Conservation (phyloP, 305 asterid species). For the Fraxinus greggii region DNA sequence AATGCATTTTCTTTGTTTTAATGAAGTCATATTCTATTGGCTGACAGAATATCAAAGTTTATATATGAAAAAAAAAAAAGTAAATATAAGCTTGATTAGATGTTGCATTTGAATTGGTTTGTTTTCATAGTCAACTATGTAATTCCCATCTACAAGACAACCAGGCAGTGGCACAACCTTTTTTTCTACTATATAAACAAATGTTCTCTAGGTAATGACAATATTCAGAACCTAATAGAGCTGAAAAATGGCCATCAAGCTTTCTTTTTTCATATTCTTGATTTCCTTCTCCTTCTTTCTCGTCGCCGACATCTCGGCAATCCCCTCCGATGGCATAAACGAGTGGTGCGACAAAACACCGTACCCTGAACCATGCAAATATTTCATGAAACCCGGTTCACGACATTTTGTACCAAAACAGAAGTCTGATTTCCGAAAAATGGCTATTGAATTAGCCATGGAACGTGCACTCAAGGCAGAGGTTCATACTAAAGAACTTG, state of each 20-base stretch:
- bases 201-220: not conserved
- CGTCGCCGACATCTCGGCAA: constrained; percentile 8
- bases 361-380: constrained; percentile 61
- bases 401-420: constrained; percentile 26
- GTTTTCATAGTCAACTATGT: constrained; percentile 34
- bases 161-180: constrained; percentile 8
- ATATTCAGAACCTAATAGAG: not conserved
- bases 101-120: constrained; percentile 28
- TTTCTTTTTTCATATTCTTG: constrained; percentile 26
- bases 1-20: not conserved
- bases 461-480: constrained; percentile 48
- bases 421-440: constrained; percentile 45
- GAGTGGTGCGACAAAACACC: constrained; percentile 72
- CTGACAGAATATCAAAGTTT: not conserved
- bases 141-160: constrained; percentile 22
- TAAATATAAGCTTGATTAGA: not conserved
- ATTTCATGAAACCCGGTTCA: constrained; percentile 34
- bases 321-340: constrained; percentile 21
- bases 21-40: not conserved
- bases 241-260: constrained; percentile 24
- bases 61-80: not conserved
- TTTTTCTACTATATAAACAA: constrained; percentile 28
- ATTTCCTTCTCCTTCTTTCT: constrained; percentile 27
- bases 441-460: constrained; percentile 46
- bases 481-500: constrained; percentile 42